Conservation (phyloP, 768 basidiomycete species). For the Trametes maxima region DNA sequence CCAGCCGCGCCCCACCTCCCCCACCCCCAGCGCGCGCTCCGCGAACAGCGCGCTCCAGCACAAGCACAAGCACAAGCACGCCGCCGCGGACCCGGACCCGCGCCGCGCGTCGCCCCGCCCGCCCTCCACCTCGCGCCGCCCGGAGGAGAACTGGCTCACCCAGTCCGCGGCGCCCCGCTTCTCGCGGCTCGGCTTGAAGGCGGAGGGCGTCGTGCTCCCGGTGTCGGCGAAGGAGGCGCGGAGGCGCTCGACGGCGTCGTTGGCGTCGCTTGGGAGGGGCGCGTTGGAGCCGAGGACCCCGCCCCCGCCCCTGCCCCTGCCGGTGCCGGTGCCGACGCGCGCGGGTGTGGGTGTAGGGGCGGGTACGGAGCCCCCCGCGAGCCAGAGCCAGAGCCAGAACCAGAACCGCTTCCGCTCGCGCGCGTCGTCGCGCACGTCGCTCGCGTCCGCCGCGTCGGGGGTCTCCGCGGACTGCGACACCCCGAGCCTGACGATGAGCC, state of each 20-base stretch:
- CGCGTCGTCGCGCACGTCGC: conserved; percentile 10
- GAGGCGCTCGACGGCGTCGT: conserved; percentile 21
- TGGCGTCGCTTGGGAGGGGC: not conserved
- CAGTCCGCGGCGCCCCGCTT: conserved; percentile 29
- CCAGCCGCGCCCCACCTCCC: conserved; percentile 6
- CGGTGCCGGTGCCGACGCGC: not conserved
- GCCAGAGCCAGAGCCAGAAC: no score
- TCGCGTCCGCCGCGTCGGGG: conserved; percentile 10
- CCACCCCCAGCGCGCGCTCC: conserved; percentile 11
- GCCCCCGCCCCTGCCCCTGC: conserved; percentile 6
- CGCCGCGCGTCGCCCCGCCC: conserved; percentile 4
- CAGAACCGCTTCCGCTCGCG: conserved; percentile 9
- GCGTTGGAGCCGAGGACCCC: not conserved
- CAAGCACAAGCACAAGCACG: no score
- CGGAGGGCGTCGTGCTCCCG: conserved; percentile 32
- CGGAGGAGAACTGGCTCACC: conserved; percentile 32
- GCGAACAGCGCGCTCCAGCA: conserved; percentile 2
- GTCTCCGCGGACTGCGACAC: conserved; percentile 13
- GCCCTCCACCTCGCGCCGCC: conserved; percentile 23
- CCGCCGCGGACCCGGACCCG: not conserved
- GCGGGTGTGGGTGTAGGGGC: no score
- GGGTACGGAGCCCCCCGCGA: no score
- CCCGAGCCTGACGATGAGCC: conserved; percentile 22
- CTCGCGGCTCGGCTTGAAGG: conserved; percentile 31
- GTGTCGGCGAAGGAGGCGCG: conserved; percentile 26